Base-by-base conservation (phyloP, 352 stramenopile genomes). In the Globisporangium abappressorium region DNA sequence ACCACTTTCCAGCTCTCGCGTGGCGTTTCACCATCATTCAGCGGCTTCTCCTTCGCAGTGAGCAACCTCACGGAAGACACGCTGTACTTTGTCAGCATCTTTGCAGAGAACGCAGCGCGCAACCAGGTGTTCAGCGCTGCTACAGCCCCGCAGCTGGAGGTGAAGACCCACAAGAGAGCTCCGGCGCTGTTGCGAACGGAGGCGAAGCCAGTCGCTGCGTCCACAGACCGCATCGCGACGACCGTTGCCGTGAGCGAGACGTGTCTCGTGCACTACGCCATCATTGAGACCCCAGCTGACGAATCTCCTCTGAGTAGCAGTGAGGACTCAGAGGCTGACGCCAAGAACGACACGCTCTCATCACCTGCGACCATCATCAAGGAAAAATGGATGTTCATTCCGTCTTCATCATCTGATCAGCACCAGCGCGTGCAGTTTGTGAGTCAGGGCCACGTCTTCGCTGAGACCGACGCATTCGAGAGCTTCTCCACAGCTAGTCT, bases 41-140 rank as follows among this genome's bases (percentile, higher is more conserved):
- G 73, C 12, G 55, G 65, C 1, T 80, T 90, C 46, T 68, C 62
- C 9, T 84, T 89, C 62, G 66, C 62, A 15, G 36, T 92, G 3
- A 70, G 56, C 2, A 91, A 92, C 62, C 68, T 94, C n/a, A 82
- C 70, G 14, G 72, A 87, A 70, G 72, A 88, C 64, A 78, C 68
- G 0, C n/a, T 56, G 15, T 89, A 88, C 36, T 43, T 56, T 4
- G 62, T 90, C 6, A 71, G 70, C 47, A 30, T 92, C 30, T 90
- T 83, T 34, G 75, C 87, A 9, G 83, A 89, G 66, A 94, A 82
- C 65, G 65, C 59, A 3, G 61, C 63, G n/a, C 78, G 76, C 36
- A 91, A 89, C 46, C 74, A 74, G 5, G 86, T 94, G 3, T 62
- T 80, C 18, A 91, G 84, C 59, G 38, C 58, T 11, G 38, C 53